Base-by-base conservation (phyloP, 192 early-diverging fungal genomes). In the Backusella psychrophila region DNA sequence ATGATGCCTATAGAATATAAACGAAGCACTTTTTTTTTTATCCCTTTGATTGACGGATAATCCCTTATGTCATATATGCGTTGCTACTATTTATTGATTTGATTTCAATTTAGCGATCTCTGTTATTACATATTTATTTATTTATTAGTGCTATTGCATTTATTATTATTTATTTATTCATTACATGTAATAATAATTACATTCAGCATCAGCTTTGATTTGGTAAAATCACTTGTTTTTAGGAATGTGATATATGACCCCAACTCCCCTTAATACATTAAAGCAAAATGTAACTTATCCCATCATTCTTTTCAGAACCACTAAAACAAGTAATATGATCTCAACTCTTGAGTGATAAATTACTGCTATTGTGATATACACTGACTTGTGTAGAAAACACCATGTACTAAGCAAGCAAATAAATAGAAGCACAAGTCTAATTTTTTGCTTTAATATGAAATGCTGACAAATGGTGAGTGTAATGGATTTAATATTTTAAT, bases 251-350 rank as follows among this genome's bases (percentile, higher is more conserved):
- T 35, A 68, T 6, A 68, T 68, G 19, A 36, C 35, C 66, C 35
- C 19, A 35, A 9, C 34, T 9, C 66, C 33, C 35, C 66, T 68
- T 68, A 68, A 68, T 68, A 68, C 66, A 68, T 35, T 68, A 68
- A 26, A 68, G 29, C 66, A 68, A 68, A 68, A 68, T 68, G 66
- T 68, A 68, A 68, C 66, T 68, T 68, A 68, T 68, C 66, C 66
- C 66, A 68, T 68, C 66, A 68, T 68, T 68, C 66, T 68, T 68
- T 68, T 36, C 56, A 63, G 56, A 63, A 63, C 56, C 56, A 29
- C 56, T 63, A 63, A 63, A 63, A 63, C 56, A 63, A 63, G 56
- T 63, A 63, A 63, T 63, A 63, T 63, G 56, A 63, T 63, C 56
- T 12, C 56, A 63, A 23, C 12, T 29, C 11, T 63, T 63, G n/a